Conservation (phyloP, 31 red algal species). For the Bonnemaisonia californica region DNA sequence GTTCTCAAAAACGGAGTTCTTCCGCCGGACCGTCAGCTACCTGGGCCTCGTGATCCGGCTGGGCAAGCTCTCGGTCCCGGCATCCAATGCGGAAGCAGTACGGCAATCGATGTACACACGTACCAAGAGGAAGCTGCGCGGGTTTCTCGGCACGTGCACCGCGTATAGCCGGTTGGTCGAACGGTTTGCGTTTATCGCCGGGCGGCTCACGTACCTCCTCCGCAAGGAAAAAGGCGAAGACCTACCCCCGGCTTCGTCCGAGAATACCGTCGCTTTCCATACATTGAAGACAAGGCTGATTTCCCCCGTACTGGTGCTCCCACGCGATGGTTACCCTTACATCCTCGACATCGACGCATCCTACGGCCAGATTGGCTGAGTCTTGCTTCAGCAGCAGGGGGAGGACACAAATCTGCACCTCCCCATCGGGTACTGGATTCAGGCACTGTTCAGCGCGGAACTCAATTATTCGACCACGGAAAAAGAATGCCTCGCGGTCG, state of each 20-base stretch:
- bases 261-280: background rate
- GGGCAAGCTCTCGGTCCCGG: background rate
- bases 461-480: constrained; percentile 15
- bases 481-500: constrained; percentile 14
- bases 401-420: background rate
- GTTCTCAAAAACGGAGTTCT: constrained; percentile 13
- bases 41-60: background rate
- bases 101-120: background rate
- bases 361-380: constrained; percentile 26
- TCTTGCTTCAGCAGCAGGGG: constrained; percentile 2
- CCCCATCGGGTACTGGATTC: constrained; percentile 35
- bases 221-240: background rate
- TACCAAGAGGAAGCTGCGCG: background rate
- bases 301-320: constrained; percentile 4
- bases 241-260: background rate
- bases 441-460: background rate
- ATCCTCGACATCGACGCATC: constrained; percentile 11
- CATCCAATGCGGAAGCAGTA: constrained; percentile 9
- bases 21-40: background rate
- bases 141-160: background rate
- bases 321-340: background rate
- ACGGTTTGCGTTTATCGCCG: background rate
- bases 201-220: background rate
- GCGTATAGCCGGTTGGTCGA: background rate
- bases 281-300: background rate